Evolutionary conservation across 441 rosid species (phyloP).

Genomic region (Gossypium gossypioides): DNA sequence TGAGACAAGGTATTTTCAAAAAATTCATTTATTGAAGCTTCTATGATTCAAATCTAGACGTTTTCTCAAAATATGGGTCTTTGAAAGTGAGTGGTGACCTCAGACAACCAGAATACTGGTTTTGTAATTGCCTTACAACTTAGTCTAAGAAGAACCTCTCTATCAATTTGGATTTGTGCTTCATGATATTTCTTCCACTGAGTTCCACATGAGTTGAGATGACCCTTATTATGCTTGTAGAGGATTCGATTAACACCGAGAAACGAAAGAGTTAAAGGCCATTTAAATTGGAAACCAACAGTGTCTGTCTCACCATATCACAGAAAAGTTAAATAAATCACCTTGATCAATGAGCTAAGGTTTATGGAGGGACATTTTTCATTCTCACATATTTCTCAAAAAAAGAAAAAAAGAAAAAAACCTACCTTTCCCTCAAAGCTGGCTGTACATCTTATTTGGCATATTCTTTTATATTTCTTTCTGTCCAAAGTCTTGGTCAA

Average conservation of each 20-base stretch:
- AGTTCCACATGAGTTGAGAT: background rate
- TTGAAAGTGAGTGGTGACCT: background rate
- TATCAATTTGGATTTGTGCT: background rate
- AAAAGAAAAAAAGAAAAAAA: conserved; percentile 8
- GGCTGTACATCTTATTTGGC: conserved; percentile 11
- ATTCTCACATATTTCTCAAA: background rate
- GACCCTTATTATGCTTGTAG: background rate
- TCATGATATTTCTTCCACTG: background rate
- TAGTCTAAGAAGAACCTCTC: background rate
- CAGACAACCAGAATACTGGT: background rate
- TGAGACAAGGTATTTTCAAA: background rate
- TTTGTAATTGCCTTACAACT: background rate
- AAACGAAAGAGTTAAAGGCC: background rate
- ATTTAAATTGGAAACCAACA: background rate
- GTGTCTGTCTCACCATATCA: background rate
- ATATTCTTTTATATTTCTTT: conserved; percentile 1
- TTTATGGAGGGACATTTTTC: background rate
- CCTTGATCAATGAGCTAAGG: background rate
- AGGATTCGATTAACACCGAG: background rate
- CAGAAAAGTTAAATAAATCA: background rate
- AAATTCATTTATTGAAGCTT: conserved; percentile 3
- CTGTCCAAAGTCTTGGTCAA: conserved; percentile 25
- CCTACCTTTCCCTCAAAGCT: conserved; percentile 20
- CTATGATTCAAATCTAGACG: background rate
- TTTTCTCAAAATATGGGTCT: background rate